Percentiles rank a stretch among this genome's conserved stretches.
phyloP scores from a whole-genome alignment of 2,329 filamentous ascomycete species.

The Colletotrichum magnum region DNA sequence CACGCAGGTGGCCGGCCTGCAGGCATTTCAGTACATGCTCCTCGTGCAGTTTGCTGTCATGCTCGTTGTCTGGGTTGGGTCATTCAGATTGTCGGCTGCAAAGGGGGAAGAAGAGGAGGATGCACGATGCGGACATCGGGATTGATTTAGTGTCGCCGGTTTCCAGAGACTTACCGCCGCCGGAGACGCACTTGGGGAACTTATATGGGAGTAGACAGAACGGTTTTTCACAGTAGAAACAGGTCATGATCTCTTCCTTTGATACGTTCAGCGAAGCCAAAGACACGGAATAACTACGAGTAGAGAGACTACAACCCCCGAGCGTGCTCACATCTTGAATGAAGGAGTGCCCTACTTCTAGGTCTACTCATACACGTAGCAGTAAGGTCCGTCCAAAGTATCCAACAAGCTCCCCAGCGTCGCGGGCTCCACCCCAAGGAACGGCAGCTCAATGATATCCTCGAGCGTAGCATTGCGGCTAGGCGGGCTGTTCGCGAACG shows the following conservation, averaged over 20 bases:
- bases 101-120: constrained; percentile 5
- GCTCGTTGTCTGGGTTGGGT: constrained; percentile 39
- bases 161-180: no score
- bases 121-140: no score
- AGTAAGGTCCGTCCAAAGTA: constrained; percentile 46
- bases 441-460: constrained; percentile 31
- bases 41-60: constrained; percentile 42
- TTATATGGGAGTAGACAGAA: no score
- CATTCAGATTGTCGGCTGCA: not conserved
- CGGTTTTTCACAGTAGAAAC: constrained; percentile 12
- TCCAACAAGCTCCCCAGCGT: constrained; percentile 45
- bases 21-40: constrained; percentile 51
- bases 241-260: no score
- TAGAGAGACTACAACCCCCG: rapidly evolving
- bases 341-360: no score
- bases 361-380: constrained; percentile 44
- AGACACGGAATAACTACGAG: no score
- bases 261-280: no score
- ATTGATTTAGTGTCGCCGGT: constrained; percentile 41
- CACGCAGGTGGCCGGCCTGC: constrained; percentile 54
- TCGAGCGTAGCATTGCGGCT: constrained; percentile 31
- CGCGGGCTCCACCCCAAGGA: constrained; percentile 32
- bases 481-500: constrained; percentile 40
- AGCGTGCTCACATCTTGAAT: no score
- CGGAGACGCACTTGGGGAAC: no score